A percentile compares a stretch with the other conserved stretches of the same genome.
Evolutionary conservation across 2,329 filamentous ascomycete species (phyloP).

Genomic region (Dendryphion nanum): DNA sequence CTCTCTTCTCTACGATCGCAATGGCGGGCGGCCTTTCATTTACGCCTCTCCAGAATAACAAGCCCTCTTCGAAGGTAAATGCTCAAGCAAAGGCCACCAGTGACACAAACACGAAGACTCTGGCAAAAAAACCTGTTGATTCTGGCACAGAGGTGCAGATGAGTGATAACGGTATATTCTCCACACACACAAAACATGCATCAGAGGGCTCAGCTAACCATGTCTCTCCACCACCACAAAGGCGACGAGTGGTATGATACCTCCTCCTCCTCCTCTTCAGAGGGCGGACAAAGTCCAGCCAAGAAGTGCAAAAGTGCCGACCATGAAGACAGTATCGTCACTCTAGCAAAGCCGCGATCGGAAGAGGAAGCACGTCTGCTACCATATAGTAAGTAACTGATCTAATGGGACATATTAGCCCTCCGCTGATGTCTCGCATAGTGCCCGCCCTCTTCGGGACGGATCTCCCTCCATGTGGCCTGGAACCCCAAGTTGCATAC

Average conservation of each 20-base stretch:
- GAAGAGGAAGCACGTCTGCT: conserved; percentile 7
- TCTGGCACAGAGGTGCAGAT: conserved; percentile 3
- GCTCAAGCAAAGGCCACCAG: background rate
- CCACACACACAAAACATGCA: background rate
- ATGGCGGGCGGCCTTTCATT: conserved; percentile 3
- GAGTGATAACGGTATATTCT: conserved; percentile 6
- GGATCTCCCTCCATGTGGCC: conserved; percentile 23
- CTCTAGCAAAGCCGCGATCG: conserved; percentile 1
- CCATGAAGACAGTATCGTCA: conserved; percentile 2
- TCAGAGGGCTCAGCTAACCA: background rate
- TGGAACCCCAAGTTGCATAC: conserved; percentile 23
- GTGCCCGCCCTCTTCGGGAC: conserved; percentile 23
- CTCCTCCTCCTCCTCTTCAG: background rate
- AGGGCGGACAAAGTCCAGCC: conserved; percentile 1
- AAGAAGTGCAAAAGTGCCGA: conserved; percentile 5
- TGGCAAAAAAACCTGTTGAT: background rate
- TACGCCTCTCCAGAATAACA: conserved; percentile 1
- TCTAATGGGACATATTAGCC: background rate
- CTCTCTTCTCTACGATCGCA: too few species aligned
- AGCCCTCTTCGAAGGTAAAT: too few species aligned
- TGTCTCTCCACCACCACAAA: background rate
- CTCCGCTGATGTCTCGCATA: conserved; percentile 2
- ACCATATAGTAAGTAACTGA: conserved; percentile 15
- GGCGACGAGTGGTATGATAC: conserved; percentile 15
- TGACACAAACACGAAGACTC: background rate